Evolutionary conservation across 208 protist genomes (phyloP), one percentile per base, ranked within the genome.

Genomic region (Herpetomonas samuelpessoai): DNA sequence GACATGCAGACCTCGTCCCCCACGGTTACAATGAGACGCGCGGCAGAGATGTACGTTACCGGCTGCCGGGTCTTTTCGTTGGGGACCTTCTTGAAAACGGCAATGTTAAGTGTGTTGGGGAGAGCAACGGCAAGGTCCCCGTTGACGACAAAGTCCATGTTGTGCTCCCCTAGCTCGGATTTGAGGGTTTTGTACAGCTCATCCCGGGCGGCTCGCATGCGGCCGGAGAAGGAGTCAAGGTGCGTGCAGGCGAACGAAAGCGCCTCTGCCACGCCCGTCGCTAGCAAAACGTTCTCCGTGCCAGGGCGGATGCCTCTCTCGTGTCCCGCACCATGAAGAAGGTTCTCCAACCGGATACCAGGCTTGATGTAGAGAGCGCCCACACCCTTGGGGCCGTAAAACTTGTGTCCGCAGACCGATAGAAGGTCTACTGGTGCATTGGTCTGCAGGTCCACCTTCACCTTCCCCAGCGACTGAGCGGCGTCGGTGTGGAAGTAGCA

Each of bases 331-430:
- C 91, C 91, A 48, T 79, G 80, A 19, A 88, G 67, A 29, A 93
- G 65, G 61, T 88, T 92, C n/a, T 60, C 24, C 10, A 95, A 24
- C 18, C 27, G 18, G 28, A 91, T 75, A 12, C 79, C 86, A 9
- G 72, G 60, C 26, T 64, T 71, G n/a, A 93, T 71, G 64, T 86
- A 94, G 2, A 97, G 68, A 0, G 83, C 83, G 4, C 86, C 90
- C 1, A 81, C 61, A 41, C 94, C 94, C 52, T 98, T 99, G 21
- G 98, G 98, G 0, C 94, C 97, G 75, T 98, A 98, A 29, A 99
- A 88, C 71, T 99, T 99, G 76, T 99, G 98, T 4, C 91, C 96
- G 48, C 83, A 96, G 18, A 99, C 93, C 2, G 97, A 98, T 35
- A 99, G 69, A 0, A 98, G 58, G 81, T 99, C 97, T 35, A 98